Percentiles rank a stretch among this genome's conserved stretches.
Conservation (phyloP, 306 rosid species). For the Prunus mume region DNA sequence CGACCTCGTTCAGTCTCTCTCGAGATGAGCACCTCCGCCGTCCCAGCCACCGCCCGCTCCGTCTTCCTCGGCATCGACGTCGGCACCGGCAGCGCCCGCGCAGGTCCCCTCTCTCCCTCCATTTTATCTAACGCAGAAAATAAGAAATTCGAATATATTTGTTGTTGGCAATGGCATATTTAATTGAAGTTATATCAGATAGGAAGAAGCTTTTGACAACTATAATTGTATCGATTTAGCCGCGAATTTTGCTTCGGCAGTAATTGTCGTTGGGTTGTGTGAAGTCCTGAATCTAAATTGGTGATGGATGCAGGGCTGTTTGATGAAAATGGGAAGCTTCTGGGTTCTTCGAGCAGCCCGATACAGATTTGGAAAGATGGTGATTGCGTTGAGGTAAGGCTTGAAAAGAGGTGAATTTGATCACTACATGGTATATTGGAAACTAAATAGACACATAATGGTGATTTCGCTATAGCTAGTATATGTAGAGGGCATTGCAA, state of each 20-base stretch:
- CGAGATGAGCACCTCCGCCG: conserved; percentile 47
- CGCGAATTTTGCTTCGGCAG: not conserved
- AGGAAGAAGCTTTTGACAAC: not conserved
- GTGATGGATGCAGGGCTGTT: conserved; percentile 57
- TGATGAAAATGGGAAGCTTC: conserved; percentile 84
- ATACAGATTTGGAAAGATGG: conserved; percentile 96
- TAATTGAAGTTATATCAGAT: not conserved
- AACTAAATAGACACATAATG: not conserved
- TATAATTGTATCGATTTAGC: not conserved
- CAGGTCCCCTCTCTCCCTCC: conserved; percentile 41
- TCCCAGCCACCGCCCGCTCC: conserved; percentile 28
- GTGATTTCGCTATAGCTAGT: not conserved
- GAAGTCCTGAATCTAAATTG: not conserved
- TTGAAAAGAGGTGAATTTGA: conserved; percentile 9
- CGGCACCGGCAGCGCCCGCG: conserved; percentile 96
- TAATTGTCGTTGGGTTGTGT: not conserved
- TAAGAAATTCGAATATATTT: not conserved
- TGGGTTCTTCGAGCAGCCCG: conserved; percentile 83
- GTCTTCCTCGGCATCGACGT: conserved; percentile 90
- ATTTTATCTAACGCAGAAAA: not conserved
- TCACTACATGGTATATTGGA: not conserved
- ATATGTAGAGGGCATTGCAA: not conserved
- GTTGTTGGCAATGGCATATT: not conserved
- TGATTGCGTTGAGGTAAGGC: conserved; percentile 64
- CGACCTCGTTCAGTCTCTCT: conserved; percentile 22